These are phyloP conservation scores for Neocatenulostroma microsporum DNA, from an alignment of 2,329 filamentous ascomycete species.

Conservation along the genomic window DNA sequence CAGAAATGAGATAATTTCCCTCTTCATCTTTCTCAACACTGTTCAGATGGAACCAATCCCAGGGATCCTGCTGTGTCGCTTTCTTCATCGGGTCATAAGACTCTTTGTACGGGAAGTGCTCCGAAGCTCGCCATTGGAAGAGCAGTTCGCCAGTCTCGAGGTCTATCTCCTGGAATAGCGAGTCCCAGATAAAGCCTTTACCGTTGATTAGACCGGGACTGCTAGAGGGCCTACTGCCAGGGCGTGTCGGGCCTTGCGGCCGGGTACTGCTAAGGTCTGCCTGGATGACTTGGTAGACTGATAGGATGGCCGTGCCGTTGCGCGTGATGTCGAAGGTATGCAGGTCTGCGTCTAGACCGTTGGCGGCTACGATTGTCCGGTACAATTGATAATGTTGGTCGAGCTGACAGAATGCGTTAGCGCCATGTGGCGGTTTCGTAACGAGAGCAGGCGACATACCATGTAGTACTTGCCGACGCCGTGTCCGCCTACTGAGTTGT, in stretches of 20 bases:
- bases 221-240: too few relatives aligned
- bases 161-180: constrained; percentile 33
- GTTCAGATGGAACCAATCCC: constrained; percentile 51
- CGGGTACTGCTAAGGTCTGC: too few relatives aligned
- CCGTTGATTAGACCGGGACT: too few relatives aligned
- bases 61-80: constrained; percentile 36
- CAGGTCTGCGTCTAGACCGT: constrained; percentile 31
- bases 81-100: constrained; percentile 27
- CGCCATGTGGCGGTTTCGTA: neutral
- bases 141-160: constrained; percentile 46
- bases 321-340: constrained; percentile 38
- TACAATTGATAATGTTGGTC: constrained; percentile 27
- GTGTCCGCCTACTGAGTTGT: constrained; percentile 40
- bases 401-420: constrained; percentile 8
- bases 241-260: too few relatives aligned
- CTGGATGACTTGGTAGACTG: constrained; percentile 29
- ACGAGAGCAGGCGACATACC: constrained; percentile 30
- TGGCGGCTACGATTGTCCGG: constrained; percentile 32
- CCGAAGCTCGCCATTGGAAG: constrained; percentile 51
- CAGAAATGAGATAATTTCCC: constrained; percentile 49
- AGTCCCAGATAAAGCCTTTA: constrained; percentile 27
- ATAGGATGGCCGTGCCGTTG: constrained; percentile 36
- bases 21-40: constrained; percentile 45
- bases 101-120: constrained; percentile 44
- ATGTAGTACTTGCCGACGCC: constrained; percentile 43